Percentiles rank a stretch among this genome's conserved stretches.
phyloP scores from a whole-genome alignment of 306 rosid genomes.

The Dryas octopetala region DNA sequence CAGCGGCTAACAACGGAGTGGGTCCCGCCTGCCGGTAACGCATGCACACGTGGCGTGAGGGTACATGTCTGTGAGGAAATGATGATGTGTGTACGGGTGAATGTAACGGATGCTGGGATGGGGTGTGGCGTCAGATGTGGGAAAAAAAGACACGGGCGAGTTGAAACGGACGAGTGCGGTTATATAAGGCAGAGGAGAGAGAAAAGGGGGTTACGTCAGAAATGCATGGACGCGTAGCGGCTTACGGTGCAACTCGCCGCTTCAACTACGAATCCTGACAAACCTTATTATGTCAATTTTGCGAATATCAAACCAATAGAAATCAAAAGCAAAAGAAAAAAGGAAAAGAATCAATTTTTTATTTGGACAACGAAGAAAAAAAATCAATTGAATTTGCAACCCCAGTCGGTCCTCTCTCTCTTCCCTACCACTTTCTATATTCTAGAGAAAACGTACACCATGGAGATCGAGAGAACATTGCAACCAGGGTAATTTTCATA shows the following conservation, averaged over 20 bases:
- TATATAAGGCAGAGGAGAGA: conserved; percentile 18
- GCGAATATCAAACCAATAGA: background rate
- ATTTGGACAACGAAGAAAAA: no score
- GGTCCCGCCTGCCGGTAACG: background rate
- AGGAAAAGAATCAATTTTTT: no score
- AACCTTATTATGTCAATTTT: conserved; percentile 24
- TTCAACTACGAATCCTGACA: conserved; percentile 38
- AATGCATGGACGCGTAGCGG: conserved; percentile 35
- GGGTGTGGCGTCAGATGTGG: background rate
- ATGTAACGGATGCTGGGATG: background rate
- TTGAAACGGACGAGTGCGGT: conserved; percentile 15
- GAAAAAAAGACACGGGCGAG: background rate
- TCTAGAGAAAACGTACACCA: no score
- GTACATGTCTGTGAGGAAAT: conserved; percentile 5
- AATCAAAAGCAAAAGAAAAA: background rate
- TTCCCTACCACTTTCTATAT: no score
- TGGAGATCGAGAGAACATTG: no score
- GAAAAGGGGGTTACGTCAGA: conserved; percentile 20
- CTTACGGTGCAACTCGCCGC: conserved; percentile 34
- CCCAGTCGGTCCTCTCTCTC: no score
- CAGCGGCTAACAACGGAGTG: background rate
- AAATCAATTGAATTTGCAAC: no score
- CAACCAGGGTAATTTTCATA: no score
- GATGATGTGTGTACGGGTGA: background rate
- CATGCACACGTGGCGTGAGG: background rate